Evolutionary conservation across 2,329 filamentous ascomycete genomes (phyloP), one percentile per base, ranked within the genome.

Genomic region (Fusarium heterosporum): DNA sequence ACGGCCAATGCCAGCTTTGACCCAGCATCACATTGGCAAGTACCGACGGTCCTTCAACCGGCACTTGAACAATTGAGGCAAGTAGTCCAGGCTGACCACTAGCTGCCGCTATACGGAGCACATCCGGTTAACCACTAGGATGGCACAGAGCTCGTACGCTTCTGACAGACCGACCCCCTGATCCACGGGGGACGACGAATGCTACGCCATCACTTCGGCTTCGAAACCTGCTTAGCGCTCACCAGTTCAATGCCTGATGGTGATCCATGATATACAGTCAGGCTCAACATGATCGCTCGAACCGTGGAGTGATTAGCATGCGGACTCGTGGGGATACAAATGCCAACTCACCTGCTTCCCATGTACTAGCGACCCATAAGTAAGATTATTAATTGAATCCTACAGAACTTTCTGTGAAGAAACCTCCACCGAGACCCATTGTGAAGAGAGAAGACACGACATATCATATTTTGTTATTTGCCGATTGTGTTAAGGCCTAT

Each of bases 401-500:
- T 8, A 30, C 19, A 40, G 26, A 36, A 39, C 17, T 9, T 17
- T 17, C 47, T 30, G 48, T 29, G 17, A 59, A 28, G 14, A 19
- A 43, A 49, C 30, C 46, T 41, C 22, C 13, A 38, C 56, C 19
- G 48, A 47, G 32, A n/a, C 36, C n/a, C 30, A 49, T 3, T 11
- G 30, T 28, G 40, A 36, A 36, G 32, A 34, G 40, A 19, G 39
- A 55, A 26, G 22, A 51, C 32, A 58, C 52, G 59, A 39, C 53
- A 58, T 71, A 34, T 34, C 49, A n/a, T 49, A 50, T 39, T 70
- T 70, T 36, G 28, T 34, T 67, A 49, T 22, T 38, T 66, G 10
- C 70, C 64, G 14, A 55, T 57, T 32, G 64, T 70, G 66, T 50
- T 70, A 41, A 57, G 66, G 38, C 61, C 54, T n/a, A 72, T 69